These are phyloP conservation scores for Cardiospermum halicacabum DNA, from an alignment of 345 rosid genomes.

Conservation along the genomic window DNA sequence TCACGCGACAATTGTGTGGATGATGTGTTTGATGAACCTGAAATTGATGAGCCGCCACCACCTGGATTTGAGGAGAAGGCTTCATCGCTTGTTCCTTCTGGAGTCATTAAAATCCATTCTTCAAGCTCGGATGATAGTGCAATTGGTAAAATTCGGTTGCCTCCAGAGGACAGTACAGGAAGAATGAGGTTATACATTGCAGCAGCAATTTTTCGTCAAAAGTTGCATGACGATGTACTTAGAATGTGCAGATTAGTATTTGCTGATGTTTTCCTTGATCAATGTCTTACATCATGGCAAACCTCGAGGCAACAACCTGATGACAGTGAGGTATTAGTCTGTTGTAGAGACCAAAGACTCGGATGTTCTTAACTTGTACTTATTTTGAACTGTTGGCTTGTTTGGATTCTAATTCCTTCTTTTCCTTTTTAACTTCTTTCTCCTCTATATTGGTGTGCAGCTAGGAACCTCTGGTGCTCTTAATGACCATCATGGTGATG, in stretches of 20 bases:
- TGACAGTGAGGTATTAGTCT: slow-evolving; percentile 23
- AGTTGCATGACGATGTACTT: slow-evolving; percentile 64
- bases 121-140: slow-evolving; percentile 29
- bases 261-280: slow-evolving; percentile 34
- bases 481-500: slow-evolving; percentile 12
- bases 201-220: slow-evolving; percentile 73
- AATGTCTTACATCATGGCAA: slow-evolving; percentile 32
- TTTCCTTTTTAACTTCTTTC: background rate
- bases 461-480: slow-evolving; percentile 17
- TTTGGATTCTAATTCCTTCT: background rate
- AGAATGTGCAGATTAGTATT: slow-evolving; percentile 55
- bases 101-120: slow-evolving; percentile 35
- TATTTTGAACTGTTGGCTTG: background rate
- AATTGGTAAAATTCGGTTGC: slow-evolving; percentile 37
- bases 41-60: slow-evolving; percentile 53
- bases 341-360: background rate
- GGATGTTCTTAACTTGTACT: background rate
- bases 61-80: slow-evolving; percentile 58
- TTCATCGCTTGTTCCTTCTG: slow-evolving; percentile 28
- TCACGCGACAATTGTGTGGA: slow-evolving; percentile 19
- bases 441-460: slow-evolving; percentile 24
- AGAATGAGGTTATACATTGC: slow-evolving; percentile 56
- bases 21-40: slow-evolving; percentile 32
- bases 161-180: slow-evolving; percentile 29
- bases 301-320: slow-evolving; percentile 21